Conservation (phyloP, 495 filamentous ascomycete genomes). For the Mytilinidion resinicola region DNA sequence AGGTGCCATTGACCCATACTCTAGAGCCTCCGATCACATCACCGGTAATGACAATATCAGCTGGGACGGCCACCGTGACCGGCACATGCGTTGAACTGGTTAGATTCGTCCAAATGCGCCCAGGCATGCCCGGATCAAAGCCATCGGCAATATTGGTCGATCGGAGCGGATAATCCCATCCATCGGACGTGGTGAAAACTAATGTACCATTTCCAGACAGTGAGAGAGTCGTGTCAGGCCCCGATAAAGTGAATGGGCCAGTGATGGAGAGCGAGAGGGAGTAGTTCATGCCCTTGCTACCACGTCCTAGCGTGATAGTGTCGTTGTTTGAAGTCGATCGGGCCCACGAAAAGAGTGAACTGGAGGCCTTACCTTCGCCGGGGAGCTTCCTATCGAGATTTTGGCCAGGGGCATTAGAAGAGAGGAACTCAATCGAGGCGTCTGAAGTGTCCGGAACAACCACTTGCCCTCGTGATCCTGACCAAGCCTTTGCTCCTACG, state of each 20-base stretch:
- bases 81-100: conserved; percentile 35
- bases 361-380: background rate
- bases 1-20: conserved; percentile 42
- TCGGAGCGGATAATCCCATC: conserved; percentile 48
- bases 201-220: conserved; percentile 30
- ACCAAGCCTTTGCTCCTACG: conserved; percentile 44
- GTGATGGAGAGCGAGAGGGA: background rate
- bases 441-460: conserved; percentile 30
- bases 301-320: too few species aligned
- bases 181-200: conserved; percentile 41
- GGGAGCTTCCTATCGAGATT: conserved; percentile 43
- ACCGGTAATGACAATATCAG: conserved; percentile 35
- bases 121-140: conserved; percentile 35
- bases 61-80: conserved; percentile 19
- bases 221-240: conserved; percentile 38
- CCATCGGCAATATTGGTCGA: conserved; percentile 32
- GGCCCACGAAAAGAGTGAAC: too few species aligned
- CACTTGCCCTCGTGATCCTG: conserved; percentile 36
- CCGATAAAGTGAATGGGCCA: conserved; percentile 39
- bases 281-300: background rate
- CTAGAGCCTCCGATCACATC: conserved; percentile 41
- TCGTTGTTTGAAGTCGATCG: too few species aligned
- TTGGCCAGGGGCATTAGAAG: conserved; percentile 40
- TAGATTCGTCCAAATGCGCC: conserved; percentile 38
- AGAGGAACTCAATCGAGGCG: conserved; percentile 35